phyloP scores from a whole-genome alignment of 768 basidiomycete genomes.

The Lentinula lateritia region DNA sequence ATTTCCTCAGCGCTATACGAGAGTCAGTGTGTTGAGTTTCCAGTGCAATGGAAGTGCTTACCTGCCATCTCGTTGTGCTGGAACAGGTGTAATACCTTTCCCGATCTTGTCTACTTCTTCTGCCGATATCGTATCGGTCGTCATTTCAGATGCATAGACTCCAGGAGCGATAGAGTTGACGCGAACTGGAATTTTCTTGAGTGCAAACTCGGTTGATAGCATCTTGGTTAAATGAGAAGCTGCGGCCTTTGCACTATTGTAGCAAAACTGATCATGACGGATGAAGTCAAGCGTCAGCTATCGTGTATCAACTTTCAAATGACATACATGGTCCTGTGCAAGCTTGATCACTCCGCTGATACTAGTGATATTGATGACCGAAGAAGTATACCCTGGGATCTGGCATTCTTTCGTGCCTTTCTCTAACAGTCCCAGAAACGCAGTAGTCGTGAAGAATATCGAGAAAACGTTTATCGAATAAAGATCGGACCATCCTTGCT shows the following conservation, averaged over 20 bases:
- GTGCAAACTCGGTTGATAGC: slow-evolving; percentile 69
- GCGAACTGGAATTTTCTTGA: slow-evolving; percentile 64
- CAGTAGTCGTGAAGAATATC: slow-evolving; percentile 72
- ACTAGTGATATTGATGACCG: slow-evolving; percentile 73
- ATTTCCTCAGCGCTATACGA: slow-evolving; percentile 63
- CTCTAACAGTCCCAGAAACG: slow-evolving; percentile 70
- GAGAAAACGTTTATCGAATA: slow-evolving; percentile 70
- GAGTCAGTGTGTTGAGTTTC: background rate
- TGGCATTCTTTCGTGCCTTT: slow-evolving; percentile 57
- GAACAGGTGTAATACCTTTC: slow-evolving; percentile 56
- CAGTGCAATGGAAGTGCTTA: slow-evolving; percentile 29
- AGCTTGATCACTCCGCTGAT: slow-evolving; percentile 69
- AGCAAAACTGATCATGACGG: slow-evolving; percentile 52
- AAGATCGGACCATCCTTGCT: slow-evolving; percentile 55
- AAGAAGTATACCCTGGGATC: slow-evolving; percentile 47
- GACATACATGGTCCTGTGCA: slow-evolving; percentile 71
- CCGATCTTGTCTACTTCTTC: slow-evolving; percentile 48
- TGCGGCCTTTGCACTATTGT: slow-evolving; percentile 79
- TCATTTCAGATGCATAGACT: slow-evolving; percentile 75
- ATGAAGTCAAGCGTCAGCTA: background rate
- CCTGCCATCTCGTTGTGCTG: slow-evolving; percentile 60
- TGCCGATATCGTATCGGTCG: slow-evolving; percentile 40
- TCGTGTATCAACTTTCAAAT: background rate
- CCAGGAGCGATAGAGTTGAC: slow-evolving; percentile 75
- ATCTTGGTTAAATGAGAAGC: slow-evolving; percentile 72